These are phyloP conservation scores for Polychaeton citri DNA, from an alignment of 2,329 filamentous ascomycete genomes.

Conservation along the genomic window DNA sequence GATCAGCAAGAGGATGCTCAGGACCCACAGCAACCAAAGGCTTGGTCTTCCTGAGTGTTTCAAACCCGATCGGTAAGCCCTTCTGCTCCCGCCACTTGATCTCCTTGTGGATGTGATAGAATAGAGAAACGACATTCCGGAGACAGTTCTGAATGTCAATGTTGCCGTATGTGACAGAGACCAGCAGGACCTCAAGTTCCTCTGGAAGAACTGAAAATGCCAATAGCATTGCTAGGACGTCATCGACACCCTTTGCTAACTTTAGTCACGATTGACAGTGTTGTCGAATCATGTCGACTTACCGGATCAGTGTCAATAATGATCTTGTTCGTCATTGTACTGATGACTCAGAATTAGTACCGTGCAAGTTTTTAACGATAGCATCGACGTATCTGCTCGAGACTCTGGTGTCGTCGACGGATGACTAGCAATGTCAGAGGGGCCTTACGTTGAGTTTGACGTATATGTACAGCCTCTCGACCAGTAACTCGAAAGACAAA, in stretches of 20 bases:
- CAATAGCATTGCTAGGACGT: constrained; percentile 76
- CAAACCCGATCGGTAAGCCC: constrained; percentile 57
- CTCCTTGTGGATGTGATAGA: constrained; percentile 85
- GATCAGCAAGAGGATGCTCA: constrained; percentile 71
- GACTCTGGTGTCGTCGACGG: too few species aligned
- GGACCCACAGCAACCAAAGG: constrained; percentile 69
- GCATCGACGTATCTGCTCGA: too few species aligned
- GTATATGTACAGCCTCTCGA: too few species aligned
- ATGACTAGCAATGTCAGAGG: too few species aligned
- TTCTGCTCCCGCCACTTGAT: constrained; percentile 64
- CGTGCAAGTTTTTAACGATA: too few species aligned
- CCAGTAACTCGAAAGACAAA: too few species aligned
- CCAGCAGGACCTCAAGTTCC: constrained; percentile 71
- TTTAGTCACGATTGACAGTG: constrained; percentile 4
- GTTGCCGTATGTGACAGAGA: constrained; percentile 90
- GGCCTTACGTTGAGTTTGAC: too few species aligned
- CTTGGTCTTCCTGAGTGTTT: constrained; percentile 56
- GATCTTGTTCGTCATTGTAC: constrained; percentile 43
- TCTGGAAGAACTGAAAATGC: constrained; percentile 70
- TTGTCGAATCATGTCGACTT: constrained; percentile 16
- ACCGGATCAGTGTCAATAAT: constrained; percentile 97
- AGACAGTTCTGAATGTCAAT: constrained; percentile 77
- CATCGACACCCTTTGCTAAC: constrained; percentile 59
- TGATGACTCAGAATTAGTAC: too few species aligned
- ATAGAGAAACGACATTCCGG: constrained; percentile 77